phyloP scores from a whole-genome alignment of 2,329 filamentous ascomycete species.

The Fusarium nelsonii region DNA sequence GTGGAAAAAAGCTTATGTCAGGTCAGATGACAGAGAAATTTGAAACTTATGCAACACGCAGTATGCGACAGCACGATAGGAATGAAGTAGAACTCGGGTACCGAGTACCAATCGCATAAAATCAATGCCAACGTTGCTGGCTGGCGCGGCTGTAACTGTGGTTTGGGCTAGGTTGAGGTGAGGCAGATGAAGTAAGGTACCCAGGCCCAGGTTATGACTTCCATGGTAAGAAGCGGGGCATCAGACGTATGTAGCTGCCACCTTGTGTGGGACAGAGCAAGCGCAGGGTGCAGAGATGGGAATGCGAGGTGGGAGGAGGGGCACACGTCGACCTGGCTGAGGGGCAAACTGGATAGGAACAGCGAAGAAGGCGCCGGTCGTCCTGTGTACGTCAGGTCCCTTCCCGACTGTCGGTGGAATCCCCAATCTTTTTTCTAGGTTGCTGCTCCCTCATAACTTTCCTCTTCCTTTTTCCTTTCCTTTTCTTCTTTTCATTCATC shows the following conservation, averaged over 20 bases:
- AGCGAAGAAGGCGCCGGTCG: conserved; percentile 35
- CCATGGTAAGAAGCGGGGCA: conserved; percentile 24
- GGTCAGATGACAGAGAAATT: neutral
- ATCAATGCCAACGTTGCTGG: conserved; percentile 20
- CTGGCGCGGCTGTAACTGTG: conserved; percentile 39
- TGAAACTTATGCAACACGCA: neutral
- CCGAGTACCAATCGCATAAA: neutral
- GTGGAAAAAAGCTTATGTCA: neutral
- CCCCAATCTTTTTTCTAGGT: conserved; percentile 39
- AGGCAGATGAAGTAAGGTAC: conserved; percentile 38
- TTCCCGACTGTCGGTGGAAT: conserved; percentile 41
- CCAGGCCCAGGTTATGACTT: conserved; percentile 30
- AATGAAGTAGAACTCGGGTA: neutral
- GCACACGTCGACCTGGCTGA: conserved; percentile 23
- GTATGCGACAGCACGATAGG: neutral
- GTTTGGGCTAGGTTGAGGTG: conserved; percentile 22
- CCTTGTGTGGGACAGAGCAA: neutral
- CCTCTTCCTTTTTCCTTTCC: conserved; percentile 16
- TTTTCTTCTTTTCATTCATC: conserved; percentile 24
- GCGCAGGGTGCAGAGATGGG: conserved; percentile 21
- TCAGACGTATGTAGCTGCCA: conserved; percentile 13
- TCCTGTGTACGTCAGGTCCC: conserved; percentile 43
- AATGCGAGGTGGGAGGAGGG: conserved; percentile 44
- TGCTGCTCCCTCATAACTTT: conserved; percentile 18
- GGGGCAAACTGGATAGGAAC: conserved; percentile 30